phyloP scores from a whole-genome alignment of 139 green algal genomes.

The Limnomonas spitsbergensis region DNA sequence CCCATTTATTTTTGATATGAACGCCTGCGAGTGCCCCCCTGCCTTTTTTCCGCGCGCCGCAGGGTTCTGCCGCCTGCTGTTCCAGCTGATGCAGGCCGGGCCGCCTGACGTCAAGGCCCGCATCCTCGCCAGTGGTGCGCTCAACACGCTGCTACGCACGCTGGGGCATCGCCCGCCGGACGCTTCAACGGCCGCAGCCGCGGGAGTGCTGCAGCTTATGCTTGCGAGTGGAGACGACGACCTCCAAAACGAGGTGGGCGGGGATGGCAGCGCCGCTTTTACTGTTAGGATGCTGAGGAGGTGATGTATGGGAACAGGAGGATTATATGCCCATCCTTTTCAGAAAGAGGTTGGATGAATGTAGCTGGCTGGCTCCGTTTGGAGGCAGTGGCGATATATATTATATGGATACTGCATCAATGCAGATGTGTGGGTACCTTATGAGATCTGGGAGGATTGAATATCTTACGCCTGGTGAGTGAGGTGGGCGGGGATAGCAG shows the following conservation, averaged over 20 bases:
- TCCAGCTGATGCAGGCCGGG: constrained; percentile 15
- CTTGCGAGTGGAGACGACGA: constrained; percentile 24
- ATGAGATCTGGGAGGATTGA: too few relatives aligned
- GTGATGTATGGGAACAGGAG: too few relatives aligned
- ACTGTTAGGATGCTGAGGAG: too few relatives aligned
- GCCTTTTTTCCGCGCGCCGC: background rate
- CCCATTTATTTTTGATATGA: constrained; percentile 4
- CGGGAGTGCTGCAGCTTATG: background rate
- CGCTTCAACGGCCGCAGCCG: background rate
- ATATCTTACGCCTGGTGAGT: too few relatives aligned
- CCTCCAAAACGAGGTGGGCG: constrained; percentile 43
- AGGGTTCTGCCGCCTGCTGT: background rate
- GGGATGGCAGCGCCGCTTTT: background rate
- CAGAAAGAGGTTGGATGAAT: too few relatives aligned
- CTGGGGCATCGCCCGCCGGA: constrained; percentile 2
- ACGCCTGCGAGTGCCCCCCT: background rate
- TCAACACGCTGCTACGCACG: constrained; percentile 28
- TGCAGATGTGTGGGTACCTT: too few relatives aligned
- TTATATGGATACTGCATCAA: too few relatives aligned
- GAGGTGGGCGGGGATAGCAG: constrained; percentile 36
- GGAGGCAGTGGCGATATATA: too few relatives aligned
- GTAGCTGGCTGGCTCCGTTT: too few relatives aligned
- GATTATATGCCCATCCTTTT: too few relatives aligned
- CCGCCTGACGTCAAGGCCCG: constrained; percentile 9
- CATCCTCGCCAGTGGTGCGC: constrained; percentile 4